These are phyloP conservation scores for Neonectria faginata DNA, from an alignment of 2,329 filamentous ascomycete species.

Conservation along the genomic window DNA sequence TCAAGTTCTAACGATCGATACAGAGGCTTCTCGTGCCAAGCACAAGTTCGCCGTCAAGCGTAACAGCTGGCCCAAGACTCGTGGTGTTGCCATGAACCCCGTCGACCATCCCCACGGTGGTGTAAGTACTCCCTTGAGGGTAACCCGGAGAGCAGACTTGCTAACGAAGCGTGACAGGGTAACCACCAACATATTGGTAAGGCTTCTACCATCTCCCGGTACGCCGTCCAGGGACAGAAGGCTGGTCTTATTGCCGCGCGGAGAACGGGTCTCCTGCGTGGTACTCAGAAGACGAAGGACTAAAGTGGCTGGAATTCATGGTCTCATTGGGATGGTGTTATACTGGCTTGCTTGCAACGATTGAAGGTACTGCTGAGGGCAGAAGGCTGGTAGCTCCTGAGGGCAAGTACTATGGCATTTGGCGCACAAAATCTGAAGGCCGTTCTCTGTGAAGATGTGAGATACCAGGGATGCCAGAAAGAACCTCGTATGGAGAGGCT, in stretches of 20 bases:
- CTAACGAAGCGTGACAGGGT: slow-evolving; percentile 70
- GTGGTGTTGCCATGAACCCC: slow-evolving; percentile 99
- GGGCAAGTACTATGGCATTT: slow-evolving; percentile 63
- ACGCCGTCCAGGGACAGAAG: slow-evolving; percentile 98
- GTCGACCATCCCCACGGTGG: slow-evolving; percentile 99
- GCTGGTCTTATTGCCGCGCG: slow-evolving; percentile 99
- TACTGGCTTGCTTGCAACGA: slow-evolving; percentile 71
- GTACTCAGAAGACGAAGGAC: slow-evolving; percentile 99
- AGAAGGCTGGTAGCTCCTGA: slow-evolving; percentile 61
- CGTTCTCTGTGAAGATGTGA: slow-evolving; percentile 46
- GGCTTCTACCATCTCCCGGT: slow-evolving; percentile 98
- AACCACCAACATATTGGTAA: slow-evolving; percentile 99
- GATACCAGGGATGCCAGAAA: slow-evolving; percentile 44
- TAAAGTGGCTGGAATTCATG: slow-evolving; percentile 69
- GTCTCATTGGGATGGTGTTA: slow-evolving; percentile 75
- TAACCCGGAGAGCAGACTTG: slow-evolving; percentile 44
- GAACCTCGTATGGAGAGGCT: slow-evolving; percentile 37
- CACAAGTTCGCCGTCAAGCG: slow-evolving; percentile 99
- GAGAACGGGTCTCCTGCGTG: slow-evolving; percentile 99
- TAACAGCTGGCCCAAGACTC: slow-evolving; percentile 99
- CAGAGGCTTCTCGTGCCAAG: slow-evolving; percentile 99
- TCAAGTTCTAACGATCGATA: slow-evolving; percentile 55
- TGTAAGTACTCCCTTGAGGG: slow-evolving; percentile 62
- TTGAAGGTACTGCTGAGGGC: slow-evolving; percentile 62
- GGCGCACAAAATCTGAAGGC: slow-evolving; percentile 57